Evolutionary conservation across 2,329 filamentous ascomycete genomes (phyloP), one percentile per base, ranked within the genome.

Genomic region (Leptographium radiaticola): DNA sequence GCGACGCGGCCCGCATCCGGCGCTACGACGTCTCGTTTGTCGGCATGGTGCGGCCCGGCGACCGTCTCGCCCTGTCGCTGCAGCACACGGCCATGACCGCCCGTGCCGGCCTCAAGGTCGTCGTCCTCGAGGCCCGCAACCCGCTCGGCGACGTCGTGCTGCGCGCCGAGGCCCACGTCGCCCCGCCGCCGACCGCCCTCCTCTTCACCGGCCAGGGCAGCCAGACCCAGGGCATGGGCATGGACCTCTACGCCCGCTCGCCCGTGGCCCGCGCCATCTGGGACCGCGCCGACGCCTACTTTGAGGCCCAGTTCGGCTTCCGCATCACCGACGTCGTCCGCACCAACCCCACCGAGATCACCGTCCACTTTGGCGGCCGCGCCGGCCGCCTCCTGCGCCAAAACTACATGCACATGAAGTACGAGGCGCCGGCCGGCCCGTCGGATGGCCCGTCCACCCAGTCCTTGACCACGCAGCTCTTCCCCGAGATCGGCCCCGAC

Each of bases 391-490:
- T 89, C 51, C 98, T 98, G 62, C 89, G 93, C 58, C 86, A 95
- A 66, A 98, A 98, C 72, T 98, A 98, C 76, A 97, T 97, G 86
- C 84, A 91, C 56, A 98, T 98, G 93, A 97, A 91, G 49, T 98
- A 97, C 77, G 82, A 87, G 56, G 97, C 93, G 13, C 93, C 93
- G 1, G 93, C 88, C 3, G 93, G 93, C 25, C 25, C 25, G 25
- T n/a, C n/a, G n/a, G n/a, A n/a, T n/a, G n/a, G n/a, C n/a, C n/a
- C n/a, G n/a, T n/a, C n/a, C n/a, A n/a, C n/a, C n/a, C n/a, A n/a
- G n/a, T n/a, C n/a, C n/a, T n/a, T n/a, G n/a, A n/a, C n/a, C n/a
- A n/a, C n/a, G n/a, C n/a, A n/a, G n/a, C n/a, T n/a, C n/a, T n/a
- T n/a, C n/a, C 25, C 25, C 25, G 25, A 25, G 5, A 25, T 25